Percentiles rank a stretch among this genome's conserved stretches.
Conservation (phyloP, 2,329 filamentous ascomycete species). For the Talaromyces islandicus region DNA sequence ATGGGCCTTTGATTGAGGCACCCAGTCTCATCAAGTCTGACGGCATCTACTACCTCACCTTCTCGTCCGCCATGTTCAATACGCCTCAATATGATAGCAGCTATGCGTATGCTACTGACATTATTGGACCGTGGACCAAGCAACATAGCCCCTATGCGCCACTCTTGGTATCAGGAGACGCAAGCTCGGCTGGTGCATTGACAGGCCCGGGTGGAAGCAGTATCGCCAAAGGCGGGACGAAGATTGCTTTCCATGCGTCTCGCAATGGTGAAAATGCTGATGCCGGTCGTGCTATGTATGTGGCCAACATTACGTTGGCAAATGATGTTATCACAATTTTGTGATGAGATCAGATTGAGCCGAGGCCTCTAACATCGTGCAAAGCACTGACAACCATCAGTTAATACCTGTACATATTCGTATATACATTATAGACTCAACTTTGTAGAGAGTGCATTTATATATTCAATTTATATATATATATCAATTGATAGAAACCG, state of each 20-base stretch:
- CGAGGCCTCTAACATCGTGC: background rate
- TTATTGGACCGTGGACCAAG: slow-evolving; percentile 29
- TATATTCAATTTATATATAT: background rate
- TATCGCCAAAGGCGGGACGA: slow-evolving; percentile 14
- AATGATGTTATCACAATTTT: background rate
- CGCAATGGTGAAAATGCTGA: background rate
- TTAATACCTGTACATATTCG: no score
- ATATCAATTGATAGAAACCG: no score
- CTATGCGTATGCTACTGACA: background rate
- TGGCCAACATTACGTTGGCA: background rate
- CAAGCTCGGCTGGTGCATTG: slow-evolving; percentile 27
- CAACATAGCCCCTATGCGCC: background rate
- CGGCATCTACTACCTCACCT: background rate
- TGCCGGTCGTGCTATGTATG: background rate
- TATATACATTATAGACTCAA: background rate
- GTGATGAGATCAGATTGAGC: background rate
- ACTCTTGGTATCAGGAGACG: background rate
- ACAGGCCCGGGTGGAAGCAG: slow-evolving; percentile 42
- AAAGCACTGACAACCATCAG: background rate
- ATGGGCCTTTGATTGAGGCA: background rate
- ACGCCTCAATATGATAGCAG: background rate
- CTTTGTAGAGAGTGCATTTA: background rate
- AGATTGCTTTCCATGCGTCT: background rate
- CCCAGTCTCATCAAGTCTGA: background rate
- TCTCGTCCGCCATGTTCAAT: background rate